Percentiles rank a stretch among this genome's conserved stretches.
These are phyloP conservation scores for Lyophyllum atratum DNA, from an alignment of 768 basidiomycete species.

Conservation along the genomic window DNA sequence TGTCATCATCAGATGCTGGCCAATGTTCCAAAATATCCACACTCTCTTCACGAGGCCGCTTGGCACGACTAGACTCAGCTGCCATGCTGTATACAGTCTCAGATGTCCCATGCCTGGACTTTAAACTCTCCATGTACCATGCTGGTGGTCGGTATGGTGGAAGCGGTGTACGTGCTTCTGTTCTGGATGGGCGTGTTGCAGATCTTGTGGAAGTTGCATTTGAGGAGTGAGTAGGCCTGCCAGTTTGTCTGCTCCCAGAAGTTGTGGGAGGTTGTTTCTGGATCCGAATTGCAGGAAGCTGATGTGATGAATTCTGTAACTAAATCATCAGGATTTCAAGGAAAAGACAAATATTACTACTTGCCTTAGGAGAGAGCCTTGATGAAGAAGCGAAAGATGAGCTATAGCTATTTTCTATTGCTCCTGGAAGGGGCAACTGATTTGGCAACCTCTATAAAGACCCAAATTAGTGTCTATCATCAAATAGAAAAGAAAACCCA, in stretches of 20 bases:
- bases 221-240: no score
- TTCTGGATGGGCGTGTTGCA: background rate
- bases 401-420: background rate
- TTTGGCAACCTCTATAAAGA: conserved; percentile 1
- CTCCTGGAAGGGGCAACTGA: conserved; percentile 8
- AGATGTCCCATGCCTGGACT: background rate
- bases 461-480: background rate
- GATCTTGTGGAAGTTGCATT: background rate
- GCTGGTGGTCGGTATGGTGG: conserved; percentile 13
- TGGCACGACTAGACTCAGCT: background rate
- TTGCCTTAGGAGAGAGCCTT: background rate
- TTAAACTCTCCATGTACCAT: conserved; percentile 1
- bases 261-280: background rate
- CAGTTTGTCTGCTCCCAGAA: no score
- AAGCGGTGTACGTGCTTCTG: background rate
- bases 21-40: background rate
- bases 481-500: background rate
- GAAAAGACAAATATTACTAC: background rate
- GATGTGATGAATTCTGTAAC: background rate
- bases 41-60: background rate
- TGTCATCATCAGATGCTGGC: background rate
- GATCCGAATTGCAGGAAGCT: background rate
- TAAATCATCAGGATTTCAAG: background rate
- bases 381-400: background rate
- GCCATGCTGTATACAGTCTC: background rate